A percentile compares a stretch with the other conserved stretches of the same genome.
Conservation (phyloP, 2,329 filamentous ascomycete genomes). For the Alternaria conjuncta region DNA sequence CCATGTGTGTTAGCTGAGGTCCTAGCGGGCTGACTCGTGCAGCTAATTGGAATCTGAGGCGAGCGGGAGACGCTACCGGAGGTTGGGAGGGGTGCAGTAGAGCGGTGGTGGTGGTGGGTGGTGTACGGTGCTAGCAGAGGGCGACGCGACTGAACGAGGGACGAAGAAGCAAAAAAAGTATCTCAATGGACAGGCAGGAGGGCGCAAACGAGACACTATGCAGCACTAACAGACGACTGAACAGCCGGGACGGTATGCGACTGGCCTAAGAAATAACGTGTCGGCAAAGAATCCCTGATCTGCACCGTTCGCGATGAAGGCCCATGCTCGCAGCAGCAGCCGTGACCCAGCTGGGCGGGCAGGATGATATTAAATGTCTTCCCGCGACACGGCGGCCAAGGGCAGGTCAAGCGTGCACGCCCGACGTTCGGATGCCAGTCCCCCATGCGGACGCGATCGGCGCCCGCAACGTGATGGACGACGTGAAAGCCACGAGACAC, state of each 20-base stretch:
- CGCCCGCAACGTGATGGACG: background rate
- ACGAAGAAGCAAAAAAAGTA: conserved; percentile 8
- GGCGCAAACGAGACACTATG: background rate
- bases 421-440: background rate
- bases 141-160: conserved; percentile 4
- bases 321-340: conserved; percentile 7
- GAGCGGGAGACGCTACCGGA: conserved; percentile 16
- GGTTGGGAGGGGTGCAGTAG: conserved; percentile 12
- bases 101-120: background rate
- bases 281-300: conserved; percentile 17
- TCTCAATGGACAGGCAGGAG: background rate
- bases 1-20: background rate
- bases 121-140: background rate
- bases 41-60: background rate
- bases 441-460: conserved; percentile 8
- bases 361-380: conserved; percentile 8
- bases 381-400: conserved; percentile 11
- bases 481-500: conserved; percentile 8
- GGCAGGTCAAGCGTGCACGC: conserved; percentile 6
- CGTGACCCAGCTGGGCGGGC: background rate
- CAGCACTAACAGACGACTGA: background rate
- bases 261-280: conserved; percentile 15
- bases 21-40: conserved; percentile 4
- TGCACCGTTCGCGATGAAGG: conserved; percentile 11
- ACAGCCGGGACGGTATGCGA: conserved; percentile 4